A percentile compares a stretch with the other conserved stretches of the same genome.
Evolutionary conservation across 2,329 filamentous ascomycete species (phyloP).

Genomic region (Alternaria hordeiaustralica): DNA sequence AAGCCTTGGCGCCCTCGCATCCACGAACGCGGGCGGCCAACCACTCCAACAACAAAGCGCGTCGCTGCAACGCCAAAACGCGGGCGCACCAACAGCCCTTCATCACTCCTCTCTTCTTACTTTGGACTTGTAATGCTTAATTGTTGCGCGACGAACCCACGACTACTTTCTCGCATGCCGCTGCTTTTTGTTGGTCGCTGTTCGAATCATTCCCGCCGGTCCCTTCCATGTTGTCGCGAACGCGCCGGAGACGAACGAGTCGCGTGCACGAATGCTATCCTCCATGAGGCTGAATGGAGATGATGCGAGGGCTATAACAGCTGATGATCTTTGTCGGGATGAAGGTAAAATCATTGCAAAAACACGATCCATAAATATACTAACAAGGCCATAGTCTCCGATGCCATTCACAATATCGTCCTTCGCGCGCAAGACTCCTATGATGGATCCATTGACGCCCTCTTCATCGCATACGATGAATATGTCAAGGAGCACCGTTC

Average conservation of each 20-base stretch:
- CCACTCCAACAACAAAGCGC: conserved; percentile 39
- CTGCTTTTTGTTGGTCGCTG: conserved; percentile 7
- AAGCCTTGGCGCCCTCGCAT: conserved; percentile 22
- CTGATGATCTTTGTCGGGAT: conserved; percentile 27
- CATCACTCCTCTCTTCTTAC: conserved; percentile 20
- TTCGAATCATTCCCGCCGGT: conserved; percentile 7
- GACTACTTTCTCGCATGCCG: conserved; percentile 4
- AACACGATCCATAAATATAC: too few species aligned
- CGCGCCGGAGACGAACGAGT: conserved; percentile 47
- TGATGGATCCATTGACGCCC: conserved; percentile 70
- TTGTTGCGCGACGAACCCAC: conserved; percentile 6
- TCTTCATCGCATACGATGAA: conserved; percentile 82
- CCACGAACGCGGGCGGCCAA: conserved; percentile 26
- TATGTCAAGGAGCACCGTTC: conserved; percentile 74
- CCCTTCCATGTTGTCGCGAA: conserved; percentile 49
- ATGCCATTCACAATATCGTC: conserved; percentile 78
- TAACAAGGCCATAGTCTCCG: conserved; percentile 67
- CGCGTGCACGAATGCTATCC: conserved; percentile 51
- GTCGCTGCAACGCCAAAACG: conserved; percentile 17
- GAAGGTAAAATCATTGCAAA: neutral
- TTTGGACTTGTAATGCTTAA: conserved; percentile 34
- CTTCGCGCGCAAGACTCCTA: conserved; percentile 71
- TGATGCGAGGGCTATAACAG: conserved; percentile 50
- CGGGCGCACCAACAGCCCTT: conserved; percentile 7
- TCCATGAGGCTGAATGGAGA: conserved; percentile 46